Conservation (phyloP, 1,284 basidiomycete genomes). For the Sphagnurus paluster region DNA sequence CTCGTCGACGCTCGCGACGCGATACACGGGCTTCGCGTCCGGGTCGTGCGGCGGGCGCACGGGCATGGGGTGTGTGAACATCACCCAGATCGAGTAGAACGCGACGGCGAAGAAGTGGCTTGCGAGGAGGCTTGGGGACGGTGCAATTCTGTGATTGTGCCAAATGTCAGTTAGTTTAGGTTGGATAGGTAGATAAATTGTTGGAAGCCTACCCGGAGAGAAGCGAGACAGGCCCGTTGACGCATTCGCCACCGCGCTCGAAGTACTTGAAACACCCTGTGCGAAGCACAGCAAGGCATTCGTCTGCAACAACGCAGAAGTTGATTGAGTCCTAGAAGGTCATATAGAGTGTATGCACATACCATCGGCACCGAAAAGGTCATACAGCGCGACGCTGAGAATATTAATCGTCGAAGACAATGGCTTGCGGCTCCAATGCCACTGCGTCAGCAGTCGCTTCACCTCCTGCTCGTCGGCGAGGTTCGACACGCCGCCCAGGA, state of each 20-base stretch:
- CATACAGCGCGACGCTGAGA: constrained; percentile 88
- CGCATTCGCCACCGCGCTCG: constrained; percentile 87
- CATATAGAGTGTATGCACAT: constrained; percentile 9
- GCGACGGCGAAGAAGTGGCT: constrained; percentile 97
- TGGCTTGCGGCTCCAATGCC: constrained; percentile 87
- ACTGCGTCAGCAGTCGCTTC: constrained; percentile 57
- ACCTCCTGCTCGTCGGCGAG: constrained; percentile 67
- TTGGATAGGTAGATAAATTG: not conserved
- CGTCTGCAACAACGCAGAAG: constrained; percentile 49
- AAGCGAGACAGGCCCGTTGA: constrained; percentile 86
- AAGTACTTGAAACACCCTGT: constrained; percentile 99
- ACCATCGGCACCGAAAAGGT: constrained; percentile 91
- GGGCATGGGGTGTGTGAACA: constrained; percentile 71
- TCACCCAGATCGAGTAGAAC: constrained; percentile 87
- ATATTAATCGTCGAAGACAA: constrained; percentile 87
- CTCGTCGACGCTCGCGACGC: constrained; percentile 47
- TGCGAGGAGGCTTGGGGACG: constrained; percentile 78
- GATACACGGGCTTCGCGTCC: constrained; percentile 34
- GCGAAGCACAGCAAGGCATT: constrained; percentile 79
- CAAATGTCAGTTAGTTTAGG: not conserved
- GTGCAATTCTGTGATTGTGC: constrained; percentile 49
- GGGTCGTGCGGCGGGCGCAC: constrained; percentile 19
- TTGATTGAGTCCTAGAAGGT: not conserved
- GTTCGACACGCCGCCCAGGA: constrained; percentile 54
- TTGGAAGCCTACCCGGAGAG: constrained; percentile 69